Base-by-base conservation (phyloP, 2,329 filamentous ascomycete species). In the Ascochyta pisi region DNA sequence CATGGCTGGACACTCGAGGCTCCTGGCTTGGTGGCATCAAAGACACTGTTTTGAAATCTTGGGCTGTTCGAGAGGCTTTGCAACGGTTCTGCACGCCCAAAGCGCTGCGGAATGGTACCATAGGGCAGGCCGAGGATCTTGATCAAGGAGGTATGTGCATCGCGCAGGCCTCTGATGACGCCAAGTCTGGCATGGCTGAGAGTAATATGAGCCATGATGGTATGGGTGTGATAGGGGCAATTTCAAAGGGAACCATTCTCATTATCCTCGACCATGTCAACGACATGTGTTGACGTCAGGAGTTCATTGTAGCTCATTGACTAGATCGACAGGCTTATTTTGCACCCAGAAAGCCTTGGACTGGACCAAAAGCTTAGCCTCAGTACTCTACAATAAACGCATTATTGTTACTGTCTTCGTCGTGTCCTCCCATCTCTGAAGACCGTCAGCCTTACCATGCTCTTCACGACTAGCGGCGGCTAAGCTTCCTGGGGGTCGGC, bases 401-500 rank as follows among this genome's bases (percentile, higher is more conserved):
- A 31, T 8, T 29, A 3, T 26, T n/a, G 13, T 34, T 35, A n/a
- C 29, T 34, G 26, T 37, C 26, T 10, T 29, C 24, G 23, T 23
- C 26, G 26, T 31, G 27, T 19, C 15, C 19, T 15, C 19, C 23
- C 9, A 10, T 12, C 15, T 24, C 3, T 15, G 26, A 4, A 29
- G 13, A 13, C 12, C 9, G n/a, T 45, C 40, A 55, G 52, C 52
- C 52, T 42, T 50, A 40, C 19, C 41, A 23, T 47, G 58, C 49
- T 56, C 57, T 50, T 59, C 44, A 39, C 42, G 62, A 63, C 58
- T 68, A 66, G 65, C 60, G 63, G 64, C 55, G 62, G 61, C 63
- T 56, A 71, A 72, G 67, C 69, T 68, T 71, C 66, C 63, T 61
- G 55, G 60, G 60, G 57, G 45, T 41, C 53, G 56, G 60, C 65